These are phyloP conservation scores for Obba rivulosa DNA, from an alignment of 768 basidiomycete genomes.

Conservation along the genomic window DNA sequence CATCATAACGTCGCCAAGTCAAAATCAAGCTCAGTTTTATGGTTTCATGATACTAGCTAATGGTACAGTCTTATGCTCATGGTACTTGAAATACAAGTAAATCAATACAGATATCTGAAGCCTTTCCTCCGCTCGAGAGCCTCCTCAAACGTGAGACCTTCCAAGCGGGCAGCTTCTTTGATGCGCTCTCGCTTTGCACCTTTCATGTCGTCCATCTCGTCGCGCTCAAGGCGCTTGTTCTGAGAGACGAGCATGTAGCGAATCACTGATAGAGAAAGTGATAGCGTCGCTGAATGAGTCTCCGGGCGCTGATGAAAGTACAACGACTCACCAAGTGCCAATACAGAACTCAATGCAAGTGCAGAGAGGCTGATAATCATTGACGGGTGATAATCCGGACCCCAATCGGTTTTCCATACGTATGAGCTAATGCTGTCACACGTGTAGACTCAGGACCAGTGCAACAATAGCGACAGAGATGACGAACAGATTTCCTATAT, in stretches of 20 bases:
- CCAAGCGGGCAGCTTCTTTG: conserved; percentile 52
- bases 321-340: conserved; percentile 29
- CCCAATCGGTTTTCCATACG: conserved; percentile 57
- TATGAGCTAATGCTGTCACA: conserved; percentile 49
- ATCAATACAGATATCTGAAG: conserved; percentile 53
- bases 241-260: conserved; percentile 40
- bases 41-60: too few species aligned
- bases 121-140: conserved; percentile 51
- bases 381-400: conserved; percentile 56
- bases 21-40: too few species aligned
- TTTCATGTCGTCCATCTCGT: conserved; percentile 39
- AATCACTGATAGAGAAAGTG: conserved; percentile 28
- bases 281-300: too few species aligned
- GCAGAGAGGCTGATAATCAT: conserved; percentile 45
- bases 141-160: conserved; percentile 55
- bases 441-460: neutral
- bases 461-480: neutral
- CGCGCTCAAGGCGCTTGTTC: conserved; percentile 46
- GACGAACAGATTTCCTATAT: conserved; percentile 53
- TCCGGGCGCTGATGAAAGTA: too few species aligned
- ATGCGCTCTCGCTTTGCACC: conserved; percentile 44
- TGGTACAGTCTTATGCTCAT: too few species aligned
- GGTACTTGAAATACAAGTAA: too few species aligned
- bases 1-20: too few species aligned
- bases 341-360: conserved; percentile 25